Conservation (phyloP, 768 basidiomycete species). For the Hysterangium stoloniferum region DNA sequence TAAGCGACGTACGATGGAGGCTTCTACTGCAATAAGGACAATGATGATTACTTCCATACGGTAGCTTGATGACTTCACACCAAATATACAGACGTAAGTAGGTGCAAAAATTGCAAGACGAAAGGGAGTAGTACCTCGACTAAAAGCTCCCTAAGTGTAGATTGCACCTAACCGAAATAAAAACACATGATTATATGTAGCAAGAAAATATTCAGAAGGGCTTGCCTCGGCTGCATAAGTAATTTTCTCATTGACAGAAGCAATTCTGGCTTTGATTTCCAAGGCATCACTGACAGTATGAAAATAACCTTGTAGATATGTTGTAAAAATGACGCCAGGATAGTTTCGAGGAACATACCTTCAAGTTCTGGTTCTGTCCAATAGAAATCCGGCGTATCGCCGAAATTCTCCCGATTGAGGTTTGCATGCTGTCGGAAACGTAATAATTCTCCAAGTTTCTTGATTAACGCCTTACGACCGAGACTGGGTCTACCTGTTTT, state of each 20-base stretch:
- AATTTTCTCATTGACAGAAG: conserved; percentile 84
- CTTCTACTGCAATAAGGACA: conserved; percentile 87
- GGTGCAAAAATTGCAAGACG: not conserved
- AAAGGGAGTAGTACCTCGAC: conserved; percentile 53
- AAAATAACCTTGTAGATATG: conserved; percentile 53
- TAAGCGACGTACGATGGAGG: conserved; percentile 59
- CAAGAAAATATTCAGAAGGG: not conserved
- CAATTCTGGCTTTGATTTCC: conserved; percentile 76
- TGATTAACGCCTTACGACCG: conserved; percentile 73
- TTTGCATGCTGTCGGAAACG: conserved; percentile 89
- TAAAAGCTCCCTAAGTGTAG: conserved; percentile 78
- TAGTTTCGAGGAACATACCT: conserved; percentile 34
- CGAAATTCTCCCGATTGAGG: conserved; percentile 81
- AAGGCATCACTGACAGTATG: conserved; percentile 77
- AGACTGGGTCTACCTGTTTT: conserved; percentile 80
- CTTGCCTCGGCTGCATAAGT: conserved; percentile 76
- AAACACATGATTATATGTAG: conserved; percentile 1
- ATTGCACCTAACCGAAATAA: conserved; percentile 53
- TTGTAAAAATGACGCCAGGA: not conserved
- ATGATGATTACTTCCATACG: conserved; percentile 97
- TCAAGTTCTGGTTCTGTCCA: conserved; percentile 93
- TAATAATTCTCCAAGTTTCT: conserved; percentile 87
- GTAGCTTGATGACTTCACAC: conserved; percentile 76
- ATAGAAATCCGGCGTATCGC: conserved; percentile 86
- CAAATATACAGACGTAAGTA: not conserved